Base-by-base conservation (phyloP, 257 asterid species). In the Scutellaria baicalensis region DNA sequence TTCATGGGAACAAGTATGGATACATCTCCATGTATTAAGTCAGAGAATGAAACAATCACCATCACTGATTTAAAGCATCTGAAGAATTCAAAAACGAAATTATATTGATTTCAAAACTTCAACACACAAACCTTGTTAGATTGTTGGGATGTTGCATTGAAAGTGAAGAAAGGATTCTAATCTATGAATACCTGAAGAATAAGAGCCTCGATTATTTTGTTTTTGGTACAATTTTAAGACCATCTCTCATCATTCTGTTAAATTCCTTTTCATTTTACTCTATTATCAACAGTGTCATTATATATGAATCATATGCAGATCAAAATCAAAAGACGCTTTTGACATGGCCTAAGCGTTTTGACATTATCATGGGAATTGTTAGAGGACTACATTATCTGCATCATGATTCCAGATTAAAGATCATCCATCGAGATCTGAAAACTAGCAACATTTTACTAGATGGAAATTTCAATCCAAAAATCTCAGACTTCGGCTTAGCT, bases 111-210 rank as follows among this genome's bases (percentile, higher is more conserved):
- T 72, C 87, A 7, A 77, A 65, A 42, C 81, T 83, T 44, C 87
- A 83, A 60, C 87, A 82, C 20, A 64, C 73, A 51, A 82, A 74
- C 72, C 87, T 82, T 6, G 82, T 82, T 20, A 68, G 74, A 33
- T 81, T 83, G 9, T 54, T 79, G 42, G 87, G 84, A 20, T 83
- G 74, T 70, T 79, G 84, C 23, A 65, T 68, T 36, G 78, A 71
- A 44, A 77, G 74, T 73, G 74, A 73, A 11, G 83, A 83, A 67
- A 79, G 79, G 68, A 71, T 82, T 62, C 70, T 79, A 57, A 67
- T 77, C n/a, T 82, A 82, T 48, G 87, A 79, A 59, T 79, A 67
- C 67, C 47, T 82, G 72, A 73, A 67, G 6, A 82, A 79, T 59
- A 74, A 67, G 66, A 82, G 84, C 73, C 77, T 83, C 45, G 72